Percentiles rank a stretch among this genome's conserved stretches.
phyloP scores from a whole-genome alignment of 306 rosid species.

The Lathyrus aphaca region DNA sequence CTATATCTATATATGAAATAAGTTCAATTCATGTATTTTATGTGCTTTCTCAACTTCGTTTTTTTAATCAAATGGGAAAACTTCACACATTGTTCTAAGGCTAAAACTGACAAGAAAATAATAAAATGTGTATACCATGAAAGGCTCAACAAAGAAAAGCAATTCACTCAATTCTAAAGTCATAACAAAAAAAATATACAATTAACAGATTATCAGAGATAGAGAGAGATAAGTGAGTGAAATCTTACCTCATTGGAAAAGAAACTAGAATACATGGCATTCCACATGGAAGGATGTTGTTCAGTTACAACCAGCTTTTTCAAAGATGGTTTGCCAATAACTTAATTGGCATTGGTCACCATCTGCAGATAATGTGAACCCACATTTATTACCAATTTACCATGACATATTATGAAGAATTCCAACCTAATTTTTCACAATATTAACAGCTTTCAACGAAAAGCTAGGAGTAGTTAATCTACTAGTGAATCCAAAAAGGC shows the following conservation, averaged over 20 bases:
- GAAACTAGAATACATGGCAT: conserved; percentile 62
- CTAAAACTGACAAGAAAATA: background rate
- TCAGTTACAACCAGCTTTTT: conserved; percentile 62
- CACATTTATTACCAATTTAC: conserved; percentile 11
- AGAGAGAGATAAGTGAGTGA: conserved; percentile 3
- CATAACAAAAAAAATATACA: conserved; percentile 15
- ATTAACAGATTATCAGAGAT: conserved; percentile 34
- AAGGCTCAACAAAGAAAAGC: conserved; percentile 5
- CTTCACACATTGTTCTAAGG: conserved; percentile 18
- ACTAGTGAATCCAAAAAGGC: too few relatives aligned
- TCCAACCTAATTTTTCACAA: conserved; percentile 3
- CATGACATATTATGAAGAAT: background rate
- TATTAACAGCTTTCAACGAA: background rate
- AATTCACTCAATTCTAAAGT: conserved; percentile 1
- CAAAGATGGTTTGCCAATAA: conserved; percentile 53
- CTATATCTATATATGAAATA: too few relatives aligned
- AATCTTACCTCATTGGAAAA: conserved; percentile 69
- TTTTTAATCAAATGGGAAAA: conserved; percentile 4
- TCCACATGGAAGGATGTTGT: conserved; percentile 62
- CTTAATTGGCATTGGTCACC: conserved; percentile 56
- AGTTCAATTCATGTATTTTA: background rate
- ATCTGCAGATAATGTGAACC: conserved; percentile 56
- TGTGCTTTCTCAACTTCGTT: conserved; percentile 1
- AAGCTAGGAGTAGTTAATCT: too few relatives aligned
- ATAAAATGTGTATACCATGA: background rate